Evolutionary conservation across 495 filamentous ascomycete species (phyloP).

Genomic region (Neurospora intermedia): DNA sequence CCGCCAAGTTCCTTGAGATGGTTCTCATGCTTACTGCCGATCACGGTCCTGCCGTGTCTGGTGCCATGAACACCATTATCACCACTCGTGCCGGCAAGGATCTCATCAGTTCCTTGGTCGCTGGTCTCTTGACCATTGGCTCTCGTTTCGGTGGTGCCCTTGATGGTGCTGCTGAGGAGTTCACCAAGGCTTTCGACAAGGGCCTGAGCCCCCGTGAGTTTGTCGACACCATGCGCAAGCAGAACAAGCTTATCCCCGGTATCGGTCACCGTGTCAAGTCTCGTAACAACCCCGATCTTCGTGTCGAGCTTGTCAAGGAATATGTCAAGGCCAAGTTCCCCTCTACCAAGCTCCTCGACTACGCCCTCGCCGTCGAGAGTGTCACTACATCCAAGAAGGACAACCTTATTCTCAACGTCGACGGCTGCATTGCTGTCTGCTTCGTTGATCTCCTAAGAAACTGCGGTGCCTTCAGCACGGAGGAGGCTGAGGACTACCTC

Average conservation of each 20-base stretch:
- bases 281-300: constrained; percentile 98
- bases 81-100: constrained; percentile 98
- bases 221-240: constrained; percentile 96
- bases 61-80: constrained; percentile 99
- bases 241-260: constrained; percentile 99
- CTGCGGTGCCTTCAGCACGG: constrained; percentile 85
- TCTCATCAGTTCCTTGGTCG: constrained; percentile 86
- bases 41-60: constrained; percentile 96
- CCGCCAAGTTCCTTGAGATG: constrained; percentile 99
- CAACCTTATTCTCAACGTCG: constrained; percentile 98
- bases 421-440: constrained; percentile 95
- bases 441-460: constrained; percentile 96
- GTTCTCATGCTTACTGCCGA: constrained; percentile 99
- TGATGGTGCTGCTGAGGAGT: constrained; percentile 96
- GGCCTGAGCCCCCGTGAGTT: constrained; percentile 97
- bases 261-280: constrained; percentile 99
- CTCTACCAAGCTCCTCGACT: constrained; percentile 92
- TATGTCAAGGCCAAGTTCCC: constrained; percentile 97
- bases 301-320: constrained; percentile 98
- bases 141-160: constrained; percentile 97
- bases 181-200: constrained; percentile 96
- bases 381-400: constrained; percentile 99
- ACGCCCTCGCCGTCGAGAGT: constrained; percentile 92
- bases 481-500: constrained; percentile 77
- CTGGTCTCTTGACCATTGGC: constrained; percentile 95